These are phyloP conservation scores for Escovopsis sp. DNA, from an alignment of 2,329 filamentous ascomycete genomes.

Conservation along the genomic window DNA sequence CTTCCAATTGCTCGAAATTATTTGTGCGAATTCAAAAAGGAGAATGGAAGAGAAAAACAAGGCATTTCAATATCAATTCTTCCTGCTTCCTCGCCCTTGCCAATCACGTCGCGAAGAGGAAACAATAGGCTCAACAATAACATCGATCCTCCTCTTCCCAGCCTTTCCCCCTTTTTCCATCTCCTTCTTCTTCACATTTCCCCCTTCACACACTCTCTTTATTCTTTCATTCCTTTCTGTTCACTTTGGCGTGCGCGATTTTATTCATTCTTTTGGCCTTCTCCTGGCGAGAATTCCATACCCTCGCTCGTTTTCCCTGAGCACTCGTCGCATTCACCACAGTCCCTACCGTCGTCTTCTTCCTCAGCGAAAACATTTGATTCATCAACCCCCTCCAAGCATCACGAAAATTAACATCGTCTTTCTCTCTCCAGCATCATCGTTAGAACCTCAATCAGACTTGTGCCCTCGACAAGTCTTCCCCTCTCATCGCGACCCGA, in stretches of 20 bases:
- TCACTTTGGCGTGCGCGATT: too few relatives aligned
- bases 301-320: not conserved
- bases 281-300: constrained; percentile 5
- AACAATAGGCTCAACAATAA: constrained; percentile 1
- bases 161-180: not conserved
- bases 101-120: constrained; percentile 3
- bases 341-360: not conserved
- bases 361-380: not conserved
- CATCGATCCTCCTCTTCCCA: not conserved
- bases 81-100: constrained; percentile 1
- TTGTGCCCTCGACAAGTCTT: too few relatives aligned
- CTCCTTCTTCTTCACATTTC: constrained; percentile 1
- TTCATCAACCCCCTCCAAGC: too few relatives aligned
- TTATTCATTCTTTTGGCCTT: not conserved
- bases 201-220: constrained; percentile 1
- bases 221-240: too few relatives aligned
- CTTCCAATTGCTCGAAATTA: too few relatives aligned
- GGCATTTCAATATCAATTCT: too few relatives aligned
- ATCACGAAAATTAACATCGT: not conserved
- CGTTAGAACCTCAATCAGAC: too few relatives aligned
- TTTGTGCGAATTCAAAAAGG: too few relatives aligned
- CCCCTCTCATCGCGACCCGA: not conserved
- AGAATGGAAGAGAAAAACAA: too few relatives aligned
- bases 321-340: not conserved
- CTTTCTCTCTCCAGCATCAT: not conserved